phyloP scores from a whole-genome alignment of 805 yeast species.

The Kazachstania africana region DNA sequence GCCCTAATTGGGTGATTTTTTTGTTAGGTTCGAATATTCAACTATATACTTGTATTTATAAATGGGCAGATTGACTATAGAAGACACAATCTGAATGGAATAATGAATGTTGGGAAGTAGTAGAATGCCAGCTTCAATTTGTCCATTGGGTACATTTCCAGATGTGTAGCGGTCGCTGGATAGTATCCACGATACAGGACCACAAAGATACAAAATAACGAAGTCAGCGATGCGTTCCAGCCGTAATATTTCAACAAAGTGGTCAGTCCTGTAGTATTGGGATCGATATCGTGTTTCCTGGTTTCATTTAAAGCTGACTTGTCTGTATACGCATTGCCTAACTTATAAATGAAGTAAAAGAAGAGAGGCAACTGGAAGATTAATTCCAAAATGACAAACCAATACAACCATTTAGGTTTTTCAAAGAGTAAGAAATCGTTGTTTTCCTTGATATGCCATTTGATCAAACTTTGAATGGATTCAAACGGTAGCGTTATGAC shows the following conservation, averaged over 20 bases:
- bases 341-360: constrained; percentile 23
- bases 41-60: too few relatives aligned
- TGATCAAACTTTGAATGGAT: constrained; percentile 35
- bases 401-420: constrained; percentile 61
- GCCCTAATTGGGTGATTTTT: too few relatives aligned
- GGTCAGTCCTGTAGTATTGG: not conserved
- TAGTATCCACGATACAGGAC: constrained; percentile 24
- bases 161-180: constrained; percentile 6
- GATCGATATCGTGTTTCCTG: not conserved
- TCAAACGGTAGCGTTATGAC: constrained; percentile 44
- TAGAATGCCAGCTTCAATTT: constrained; percentile 14
- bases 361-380: constrained; percentile 75
- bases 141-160: constrained; percentile 3
- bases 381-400: constrained; percentile 64
- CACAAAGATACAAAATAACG: constrained; percentile 57
- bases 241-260: constrained; percentile 52
- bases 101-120: constrained; percentile 22
- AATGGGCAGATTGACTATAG: not conserved
- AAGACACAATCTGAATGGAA: constrained; percentile 18
- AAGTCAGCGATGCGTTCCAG: constrained; percentile 72
- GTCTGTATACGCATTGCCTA: constrained; percentile 1
- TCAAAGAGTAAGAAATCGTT: constrained; percentile 56
- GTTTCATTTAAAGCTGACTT: not conserved
- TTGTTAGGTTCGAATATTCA: too few relatives aligned
- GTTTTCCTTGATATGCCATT: constrained; percentile 51